Evolutionary conservation across 257 asterid genomes (phyloP).

Genomic region (Solanum infundibuliforme): DNA sequence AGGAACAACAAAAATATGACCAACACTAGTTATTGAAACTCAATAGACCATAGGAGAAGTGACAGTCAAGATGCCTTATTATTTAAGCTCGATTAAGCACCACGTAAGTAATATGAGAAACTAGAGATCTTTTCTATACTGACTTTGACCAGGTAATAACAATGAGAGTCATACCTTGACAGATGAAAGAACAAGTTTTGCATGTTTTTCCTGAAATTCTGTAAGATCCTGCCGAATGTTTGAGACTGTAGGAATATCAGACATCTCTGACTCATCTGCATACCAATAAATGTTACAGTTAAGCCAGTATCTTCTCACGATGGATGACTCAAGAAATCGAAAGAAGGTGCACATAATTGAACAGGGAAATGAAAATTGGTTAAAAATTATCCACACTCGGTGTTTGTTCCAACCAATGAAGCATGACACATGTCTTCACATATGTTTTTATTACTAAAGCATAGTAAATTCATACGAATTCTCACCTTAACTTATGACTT

Average conservation of each 20-base stretch:
- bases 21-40: background rate
- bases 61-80: background rate
- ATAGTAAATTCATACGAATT: background rate
- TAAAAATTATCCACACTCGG: background rate
- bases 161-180: constrained; percentile 53
- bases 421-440: background rate
- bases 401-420: background rate
- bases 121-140: background rate
- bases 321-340: background rate
- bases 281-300: constrained; percentile 5
- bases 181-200: constrained; percentile 72
- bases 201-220: constrained; percentile 89
- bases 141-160: background rate
- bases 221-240: constrained; percentile 90
- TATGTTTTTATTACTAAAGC: background rate
- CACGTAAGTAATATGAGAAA: background rate
- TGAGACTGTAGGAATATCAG: constrained; percentile 69
- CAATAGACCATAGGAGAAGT: background rate
- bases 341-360: background rate
- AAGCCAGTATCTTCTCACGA: background rate
- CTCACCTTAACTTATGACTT: background rate
- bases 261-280: constrained; percentile 69
- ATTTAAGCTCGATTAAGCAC: background rate
- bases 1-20: background rate
- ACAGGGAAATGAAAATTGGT: background rate